Evolutionary conservation across 2,329 filamentous ascomycete species (phyloP).

Genomic region (Penicillium thymicola): DNA sequence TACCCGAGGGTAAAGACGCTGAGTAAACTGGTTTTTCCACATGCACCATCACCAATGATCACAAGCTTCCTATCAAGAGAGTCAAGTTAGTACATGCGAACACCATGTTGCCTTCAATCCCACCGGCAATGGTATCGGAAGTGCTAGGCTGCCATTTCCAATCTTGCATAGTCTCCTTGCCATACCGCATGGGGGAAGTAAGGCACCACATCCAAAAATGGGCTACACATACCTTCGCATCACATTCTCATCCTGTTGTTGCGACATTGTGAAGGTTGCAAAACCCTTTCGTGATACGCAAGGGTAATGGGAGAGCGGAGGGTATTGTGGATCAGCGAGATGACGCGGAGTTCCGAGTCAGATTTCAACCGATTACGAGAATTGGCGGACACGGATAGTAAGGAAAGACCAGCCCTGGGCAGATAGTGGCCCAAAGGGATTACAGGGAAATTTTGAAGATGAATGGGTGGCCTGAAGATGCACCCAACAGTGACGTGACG

Average conservation of each 20-base stretch:
- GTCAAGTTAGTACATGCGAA: conserved; percentile 17
- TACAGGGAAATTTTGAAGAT: conserved; percentile 1
- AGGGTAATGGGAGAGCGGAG: conserved; percentile 11
- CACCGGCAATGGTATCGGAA: conserved; percentile 6
- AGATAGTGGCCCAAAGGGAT: conserved; percentile 14
- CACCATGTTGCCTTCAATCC: background rate
- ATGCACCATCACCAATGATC: conserved; percentile 95
- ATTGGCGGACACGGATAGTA: conserved; percentile 13
- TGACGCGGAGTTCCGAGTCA: conserved; percentile 6
- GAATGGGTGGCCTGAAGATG: conserved; percentile 17
- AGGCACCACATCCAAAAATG: conserved; percentile 1
- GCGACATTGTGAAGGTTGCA: conserved; percentile 33
- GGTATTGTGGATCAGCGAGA: conserved; percentile 11
- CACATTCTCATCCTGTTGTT: conserved; percentile 42
- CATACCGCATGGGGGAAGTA: conserved; percentile 2
- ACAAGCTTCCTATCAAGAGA: conserved; percentile 72
- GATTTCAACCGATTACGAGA: conserved; percentile 14
- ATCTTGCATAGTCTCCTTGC: background rate
- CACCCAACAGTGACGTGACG: conserved; percentile 19
- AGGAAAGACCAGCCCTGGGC: conserved; percentile 11
- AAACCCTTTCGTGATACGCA: conserved; percentile 4
- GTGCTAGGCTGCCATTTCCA: background rate
- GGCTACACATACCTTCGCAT: conserved; percentile 55
- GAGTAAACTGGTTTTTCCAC: conserved; percentile 94
- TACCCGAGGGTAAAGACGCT: conserved; percentile 98